Evolutionary conservation across 306 rosid genomes (phyloP).

Genomic region (Fragaria vesca): DNA sequence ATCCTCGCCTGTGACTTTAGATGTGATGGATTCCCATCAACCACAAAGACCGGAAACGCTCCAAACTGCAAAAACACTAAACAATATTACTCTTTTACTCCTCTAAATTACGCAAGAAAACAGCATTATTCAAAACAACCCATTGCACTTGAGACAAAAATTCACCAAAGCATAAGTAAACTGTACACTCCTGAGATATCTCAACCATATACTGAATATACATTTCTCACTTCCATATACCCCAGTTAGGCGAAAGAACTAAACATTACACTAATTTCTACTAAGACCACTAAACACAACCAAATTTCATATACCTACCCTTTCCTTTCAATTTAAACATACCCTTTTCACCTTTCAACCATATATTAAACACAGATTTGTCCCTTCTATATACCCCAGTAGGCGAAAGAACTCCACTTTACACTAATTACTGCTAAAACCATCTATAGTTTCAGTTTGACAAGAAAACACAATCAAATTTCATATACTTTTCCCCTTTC

Average conservation of each 20-base stretch:
- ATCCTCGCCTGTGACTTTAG: slow-evolving; percentile 71
- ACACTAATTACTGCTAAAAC: not conserved
- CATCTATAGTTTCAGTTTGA: not conserved
- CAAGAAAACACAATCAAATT: not conserved
- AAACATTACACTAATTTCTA: not conserved
- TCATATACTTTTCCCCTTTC: not conserved
- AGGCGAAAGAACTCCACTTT: not conserved
- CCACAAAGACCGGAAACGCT: slow-evolving; percentile 77
- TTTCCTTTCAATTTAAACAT: not conserved
- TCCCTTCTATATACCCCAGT: not conserved
- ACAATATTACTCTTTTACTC: slow-evolving; percentile 15
- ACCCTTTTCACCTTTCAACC: not conserved
- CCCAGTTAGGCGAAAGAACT: not conserved
- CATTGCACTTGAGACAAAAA: not conserved
- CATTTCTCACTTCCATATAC: not conserved
- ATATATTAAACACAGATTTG: not conserved
- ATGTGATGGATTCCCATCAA: slow-evolving; percentile 82
- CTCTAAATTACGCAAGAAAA: slow-evolving; percentile 3
- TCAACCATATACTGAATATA: not conserved
- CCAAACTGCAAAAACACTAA: slow-evolving; percentile 63
- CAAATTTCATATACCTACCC: no score
- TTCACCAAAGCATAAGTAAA: not conserved
- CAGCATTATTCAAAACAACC: not conserved
- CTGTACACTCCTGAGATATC: not conserved
- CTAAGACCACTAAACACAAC: not conserved